Base-by-base conservation (phyloP, 2,329 filamentous ascomycete genomes). In the Exutisphaerella laricina region DNA sequence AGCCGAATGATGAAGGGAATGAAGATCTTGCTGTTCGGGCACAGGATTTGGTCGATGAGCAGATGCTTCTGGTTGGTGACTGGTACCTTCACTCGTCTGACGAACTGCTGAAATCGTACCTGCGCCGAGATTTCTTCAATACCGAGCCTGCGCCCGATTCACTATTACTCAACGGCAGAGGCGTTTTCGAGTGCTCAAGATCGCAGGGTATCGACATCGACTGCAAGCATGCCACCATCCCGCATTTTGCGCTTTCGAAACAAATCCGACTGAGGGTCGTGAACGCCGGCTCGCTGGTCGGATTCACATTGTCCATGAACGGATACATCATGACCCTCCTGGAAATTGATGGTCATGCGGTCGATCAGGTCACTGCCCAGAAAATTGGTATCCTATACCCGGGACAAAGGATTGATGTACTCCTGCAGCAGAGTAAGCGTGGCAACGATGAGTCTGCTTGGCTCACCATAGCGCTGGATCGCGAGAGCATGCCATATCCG, bases 81-180 rank as follows among this genome's bases (percentile, higher is more conserved):
- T 73, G 70, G 70, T 73, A 73, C 50, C 70, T 72, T 52, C 59
- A 61, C 5, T 53, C 60, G 16, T 64, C 66, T 1, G 44, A 50
- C 3, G 60, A 72, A n/a, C 60, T 71, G 13, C 52, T 71, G 7
- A 59, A 53, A 3, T 70, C 68, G 66, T 72, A 70, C 43, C 62
- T 65, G 48, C 61, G 63, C 17, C 56, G 65, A 9, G 63, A 59
- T 4, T 67, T 64, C 6, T 69, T 67, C 54, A 68, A 67, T 2
- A 68, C 13, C 13, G 35, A 72, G 67, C 71, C 71, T 3, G 66
- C 68, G 4, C 71, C 72, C 2, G 69, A 72, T 39, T 73, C 70
- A 0, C 44, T 74, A 1, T 48, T 74, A 0, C 53, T 75, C 16
- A 74, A 75, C 46, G 71, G 71, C 14, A 53, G 53, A 5, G 71